Percentiles rank a stretch among this genome's conserved stretches.
These are phyloP conservation scores for Candida boleticola DNA, from an alignment of 805 yeast genomes.

Conservation along the genomic window DNA sequence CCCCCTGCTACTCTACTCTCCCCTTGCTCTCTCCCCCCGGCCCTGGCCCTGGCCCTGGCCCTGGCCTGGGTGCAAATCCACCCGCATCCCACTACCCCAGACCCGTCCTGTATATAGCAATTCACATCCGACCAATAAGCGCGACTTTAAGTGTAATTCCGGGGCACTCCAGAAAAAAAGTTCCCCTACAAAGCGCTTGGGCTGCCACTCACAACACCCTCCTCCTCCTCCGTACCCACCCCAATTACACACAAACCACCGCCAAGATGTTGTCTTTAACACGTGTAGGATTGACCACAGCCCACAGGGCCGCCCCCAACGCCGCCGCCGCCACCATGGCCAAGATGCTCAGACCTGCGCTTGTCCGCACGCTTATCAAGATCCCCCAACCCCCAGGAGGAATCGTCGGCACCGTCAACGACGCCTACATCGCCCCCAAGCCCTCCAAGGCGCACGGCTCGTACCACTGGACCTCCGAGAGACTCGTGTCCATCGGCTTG, in stretches of 20 bases:
- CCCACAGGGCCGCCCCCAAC: conserved; percentile 13
- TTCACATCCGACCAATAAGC: conserved; percentile 1
- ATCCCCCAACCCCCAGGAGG: conserved; percentile 72
- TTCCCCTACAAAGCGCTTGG: too few relatives aligned
- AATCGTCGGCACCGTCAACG: conserved; percentile 71
- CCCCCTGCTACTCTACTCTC: not conserved
- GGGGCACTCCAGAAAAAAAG: too few relatives aligned
- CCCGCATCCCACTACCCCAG: too few relatives aligned
- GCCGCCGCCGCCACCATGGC: conserved; percentile 14
- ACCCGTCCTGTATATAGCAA: not conserved
- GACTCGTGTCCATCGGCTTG: conserved; percentile 56
- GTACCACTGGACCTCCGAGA: conserved; percentile 72
- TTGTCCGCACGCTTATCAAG: conserved; percentile 39
- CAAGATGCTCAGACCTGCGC: conserved; percentile 18
- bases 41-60: too few relatives aligned
- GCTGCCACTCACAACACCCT: too few relatives aligned
- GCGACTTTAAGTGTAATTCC: conserved; percentile 4
- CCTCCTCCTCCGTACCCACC: not conserved
- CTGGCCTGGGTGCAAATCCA: too few relatives aligned
- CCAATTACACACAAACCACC: too few relatives aligned
- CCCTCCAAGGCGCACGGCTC: conserved; percentile 62
- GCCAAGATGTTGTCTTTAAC: conserved; percentile 25
- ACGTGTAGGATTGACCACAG: conserved; percentile 30
- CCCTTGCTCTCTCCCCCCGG: not conserved
- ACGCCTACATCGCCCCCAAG: conserved; percentile 62